Percentiles rank a stretch among this genome's conserved stretches.
Conservation (phyloP, 2,329 filamentous ascomycete species). For the Fusarium drepaniforme region DNA sequence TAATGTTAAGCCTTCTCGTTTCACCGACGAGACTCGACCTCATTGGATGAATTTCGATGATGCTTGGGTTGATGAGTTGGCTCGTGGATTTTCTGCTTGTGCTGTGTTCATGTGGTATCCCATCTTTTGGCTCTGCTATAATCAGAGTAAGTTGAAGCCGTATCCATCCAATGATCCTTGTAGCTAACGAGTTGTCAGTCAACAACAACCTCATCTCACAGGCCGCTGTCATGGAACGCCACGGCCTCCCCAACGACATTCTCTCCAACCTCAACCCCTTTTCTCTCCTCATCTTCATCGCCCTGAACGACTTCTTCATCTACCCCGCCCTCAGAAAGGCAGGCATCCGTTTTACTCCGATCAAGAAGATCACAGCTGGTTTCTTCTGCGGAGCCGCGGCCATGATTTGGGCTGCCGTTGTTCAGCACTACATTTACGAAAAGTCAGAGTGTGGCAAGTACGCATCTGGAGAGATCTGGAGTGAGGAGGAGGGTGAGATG, state of each 20-base stretch:
- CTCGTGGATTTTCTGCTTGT: constrained; percentile 75
- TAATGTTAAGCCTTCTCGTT: constrained; percentile 74
- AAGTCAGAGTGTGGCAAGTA: constrained; percentile 67
- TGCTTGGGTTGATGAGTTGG: constrained; percentile 81
- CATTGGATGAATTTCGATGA: constrained; percentile 85
- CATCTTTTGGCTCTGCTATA: constrained; percentile 67
- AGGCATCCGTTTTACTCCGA: constrained; percentile 78
- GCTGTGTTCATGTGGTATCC: constrained; percentile 78
- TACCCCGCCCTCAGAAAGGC: constrained; percentile 75
- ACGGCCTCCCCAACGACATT: constrained; percentile 82
- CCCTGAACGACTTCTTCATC: constrained; percentile 74
- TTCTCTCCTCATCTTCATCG: constrained; percentile 79
- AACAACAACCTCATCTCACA: constrained; percentile 73
- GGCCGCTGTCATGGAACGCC: constrained; percentile 73
- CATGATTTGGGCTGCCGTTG: constrained; percentile 67
- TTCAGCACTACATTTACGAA: constrained; percentile 74
- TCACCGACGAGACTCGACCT: constrained; percentile 66
- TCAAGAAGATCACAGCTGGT: constrained; percentile 79
- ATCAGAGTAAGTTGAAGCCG: constrained; percentile 50
- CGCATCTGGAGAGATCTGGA: constrained; percentile 46
- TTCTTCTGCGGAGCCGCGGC: constrained; percentile 74
- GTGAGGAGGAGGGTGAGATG: constrained; percentile 50
- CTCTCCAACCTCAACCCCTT: constrained; percentile 81
- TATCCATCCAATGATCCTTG: background rate
- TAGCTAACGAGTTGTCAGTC: constrained; percentile 52